Percentiles rank a stretch among this genome's conserved stretches.
These are phyloP conservation scores for Boletellus deceptivus DNA, from an alignment of 1,284 basidiomycete genomes.

Conservation along the genomic window DNA sequence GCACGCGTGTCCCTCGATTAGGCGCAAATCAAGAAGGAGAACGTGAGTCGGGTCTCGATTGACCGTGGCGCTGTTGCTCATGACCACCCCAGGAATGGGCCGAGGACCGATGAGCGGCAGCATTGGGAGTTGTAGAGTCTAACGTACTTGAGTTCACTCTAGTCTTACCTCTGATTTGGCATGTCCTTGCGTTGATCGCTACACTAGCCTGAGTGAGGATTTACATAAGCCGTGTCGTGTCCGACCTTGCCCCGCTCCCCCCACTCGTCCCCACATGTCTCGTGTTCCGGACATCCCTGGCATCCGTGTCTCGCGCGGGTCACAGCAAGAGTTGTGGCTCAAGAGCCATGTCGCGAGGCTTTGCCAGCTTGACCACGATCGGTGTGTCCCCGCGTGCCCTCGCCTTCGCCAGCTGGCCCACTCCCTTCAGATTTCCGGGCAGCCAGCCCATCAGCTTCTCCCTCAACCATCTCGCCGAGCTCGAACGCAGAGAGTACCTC, in stretches of 20 bases:
- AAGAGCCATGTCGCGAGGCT: conserved; percentile 60
- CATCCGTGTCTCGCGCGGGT: conserved; percentile 48
- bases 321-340: conserved; percentile 61
- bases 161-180: conserved; percentile 16
- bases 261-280: conserved; percentile 34
- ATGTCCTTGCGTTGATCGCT: conserved; percentile 24
- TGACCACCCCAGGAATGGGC: conserved; percentile 72
- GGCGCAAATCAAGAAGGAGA: conserved; percentile 99
- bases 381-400: conserved; percentile 38
- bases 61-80: conserved; percentile 1
- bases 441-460: conserved; percentile 92
- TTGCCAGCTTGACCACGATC: conserved; percentile 60
- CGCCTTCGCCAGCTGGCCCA: conserved; percentile 6
- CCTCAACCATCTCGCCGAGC: conserved; percentile 61
- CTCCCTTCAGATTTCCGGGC: conserved; percentile 74
- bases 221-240: conserved; percentile 25
- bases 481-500: conserved; percentile 82
- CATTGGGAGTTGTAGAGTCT: conserved; percentile 22
- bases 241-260: no score
- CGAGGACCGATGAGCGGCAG: conserved; percentile 67
- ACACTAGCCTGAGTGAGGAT: conserved; percentile 1
- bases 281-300: conserved; percentile 68
- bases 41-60: conserved; percentile 55
- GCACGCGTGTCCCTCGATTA: conserved; percentile 27
- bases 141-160: conserved; percentile 25